These are phyloP conservation scores for Claviceps fusiformis DNA, from an alignment of 2,329 filamentous ascomycete genomes.

Conservation along the genomic window DNA sequence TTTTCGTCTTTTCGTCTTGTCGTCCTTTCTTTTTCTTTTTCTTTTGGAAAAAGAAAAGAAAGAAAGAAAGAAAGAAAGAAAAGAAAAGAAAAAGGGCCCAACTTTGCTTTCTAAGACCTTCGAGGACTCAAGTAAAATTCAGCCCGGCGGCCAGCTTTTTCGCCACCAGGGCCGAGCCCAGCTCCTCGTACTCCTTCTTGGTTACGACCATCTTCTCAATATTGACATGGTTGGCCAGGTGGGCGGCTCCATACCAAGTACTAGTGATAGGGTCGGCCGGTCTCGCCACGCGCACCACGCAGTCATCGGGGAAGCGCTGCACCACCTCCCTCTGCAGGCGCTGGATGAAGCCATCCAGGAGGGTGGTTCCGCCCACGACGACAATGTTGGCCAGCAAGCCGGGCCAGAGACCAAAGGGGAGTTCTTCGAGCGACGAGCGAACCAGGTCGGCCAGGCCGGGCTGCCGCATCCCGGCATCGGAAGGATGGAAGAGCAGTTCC, in stretches of 20 bases:
- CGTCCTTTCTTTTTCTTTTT: background rate
- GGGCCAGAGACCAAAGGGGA: conserved; percentile 76
- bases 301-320: conserved; percentile 59
- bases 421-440: conserved; percentile 56
- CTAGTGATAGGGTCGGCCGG: conserved; percentile 62
- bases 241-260: conserved; percentile 76
- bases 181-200: conserved; percentile 79
- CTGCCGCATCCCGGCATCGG: conserved; percentile 73
- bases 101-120: too few species aligned
- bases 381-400: conserved; percentile 75
- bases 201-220: conserved; percentile 62
- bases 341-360: conserved; percentile 69
- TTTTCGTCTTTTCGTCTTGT: background rate
- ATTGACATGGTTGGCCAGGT: conserved; percentile 55
- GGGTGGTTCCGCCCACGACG: conserved; percentile 74
- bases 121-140: conserved; percentile 1
- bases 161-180: conserved; percentile 62
- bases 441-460: conserved; percentile 73
- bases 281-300: conserved; percentile 58
- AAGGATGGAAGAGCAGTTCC: conserved; percentile 77
- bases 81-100: background rate
- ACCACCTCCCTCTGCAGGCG: conserved; percentile 65
- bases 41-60: background rate
- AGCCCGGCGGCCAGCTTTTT: conserved; percentile 45
- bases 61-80: background rate